A percentile compares a stretch with the other conserved stretches of the same genome.
These are phyloP conservation scores for Scenedesmus sp. DNA, from an alignment of 163 green algal species.

Conservation along the genomic window DNA sequence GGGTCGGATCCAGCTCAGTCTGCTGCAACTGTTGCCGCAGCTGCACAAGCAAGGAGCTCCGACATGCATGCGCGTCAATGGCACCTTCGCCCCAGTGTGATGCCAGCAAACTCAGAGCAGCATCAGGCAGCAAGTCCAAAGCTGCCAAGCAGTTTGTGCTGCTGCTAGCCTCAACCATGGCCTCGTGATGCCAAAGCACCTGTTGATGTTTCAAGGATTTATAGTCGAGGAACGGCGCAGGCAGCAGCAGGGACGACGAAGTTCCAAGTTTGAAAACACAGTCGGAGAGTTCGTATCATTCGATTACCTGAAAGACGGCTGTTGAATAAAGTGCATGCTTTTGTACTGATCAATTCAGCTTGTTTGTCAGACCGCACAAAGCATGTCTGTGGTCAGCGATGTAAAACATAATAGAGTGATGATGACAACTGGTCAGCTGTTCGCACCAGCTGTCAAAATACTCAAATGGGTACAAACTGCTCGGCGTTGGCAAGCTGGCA, in stretches of 20 bases:
- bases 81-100: background rate
- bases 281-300: background rate
- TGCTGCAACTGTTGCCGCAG: constrained; percentile 80
- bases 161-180: background rate
- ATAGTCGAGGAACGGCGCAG: background rate
- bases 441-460: background rate
- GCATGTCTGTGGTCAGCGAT: background rate
- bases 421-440: background rate
- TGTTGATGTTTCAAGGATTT: background rate
- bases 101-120: constrained; percentile 8
- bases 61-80: background rate
- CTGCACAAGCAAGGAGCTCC: constrained; percentile 75
- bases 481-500: background rate
- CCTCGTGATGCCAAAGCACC: background rate
- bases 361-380: background rate
- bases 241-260: background rate
- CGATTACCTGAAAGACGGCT: background rate
- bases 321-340: too few species aligned
- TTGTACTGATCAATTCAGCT: background rate
- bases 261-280: background rate
- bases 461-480: too few species aligned
- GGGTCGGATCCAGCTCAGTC: constrained; percentile 69
- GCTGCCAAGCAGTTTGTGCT: constrained; percentile 1
- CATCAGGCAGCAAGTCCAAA: constrained; percentile 17
- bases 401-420: background rate